Evolutionary conservation across 2,329 filamentous ascomycete genomes (phyloP), one percentile per base, ranked within the genome.

Genomic region (Xylaria sp.): DNA sequence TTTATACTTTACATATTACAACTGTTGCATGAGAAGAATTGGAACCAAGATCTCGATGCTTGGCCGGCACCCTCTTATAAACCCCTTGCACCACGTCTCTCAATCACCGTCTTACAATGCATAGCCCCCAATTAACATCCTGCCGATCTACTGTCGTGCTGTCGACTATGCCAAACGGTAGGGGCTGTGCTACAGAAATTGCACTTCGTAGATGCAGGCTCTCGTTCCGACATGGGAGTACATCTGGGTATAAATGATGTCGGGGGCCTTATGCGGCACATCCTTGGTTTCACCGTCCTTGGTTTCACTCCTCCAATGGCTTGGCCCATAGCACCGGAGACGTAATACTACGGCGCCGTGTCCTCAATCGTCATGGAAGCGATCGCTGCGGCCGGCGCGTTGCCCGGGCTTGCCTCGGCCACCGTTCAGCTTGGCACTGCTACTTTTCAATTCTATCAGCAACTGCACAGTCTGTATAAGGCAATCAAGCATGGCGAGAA

Each of bases 371-470:
- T 2, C 16, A 69, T 60, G 57, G 42, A 63, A 63, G 63, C 63
- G 25, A 69, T 68, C 40, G 60, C 67, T 50, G 67, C 67, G 32
- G 67, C 63, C 12, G 62, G 62, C 21, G 62, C 62, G 18, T 23
- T 64, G 32, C 35, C 62, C 40, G 65, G 68, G 18, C 58, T 70
- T 29, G 65, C 61, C 12, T 68, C 68, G 13, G 68, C 65, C 1
- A 53, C 58, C 6, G 54, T 70, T 27, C 65, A 70, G 54, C 61
- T 70, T n/a, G 47, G 60, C 21, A 65, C 61, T 54, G 57, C 65
- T 55, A 63, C 68, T 1, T 61, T 67, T 29, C 64, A 70, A 32
- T 70, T 67, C 44, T 70, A 68, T 44, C 57, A 65, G 29, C 65
- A 68, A 62, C 54, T 68, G 9, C 58, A 57, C 50, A 50, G 50